Percentiles rank a stretch among this genome's conserved stretches.
These are phyloP conservation scores for Periglandula ipomoeae DNA, from an alignment of 2,329 filamentous ascomycete species.

Conservation along the genomic window DNA sequence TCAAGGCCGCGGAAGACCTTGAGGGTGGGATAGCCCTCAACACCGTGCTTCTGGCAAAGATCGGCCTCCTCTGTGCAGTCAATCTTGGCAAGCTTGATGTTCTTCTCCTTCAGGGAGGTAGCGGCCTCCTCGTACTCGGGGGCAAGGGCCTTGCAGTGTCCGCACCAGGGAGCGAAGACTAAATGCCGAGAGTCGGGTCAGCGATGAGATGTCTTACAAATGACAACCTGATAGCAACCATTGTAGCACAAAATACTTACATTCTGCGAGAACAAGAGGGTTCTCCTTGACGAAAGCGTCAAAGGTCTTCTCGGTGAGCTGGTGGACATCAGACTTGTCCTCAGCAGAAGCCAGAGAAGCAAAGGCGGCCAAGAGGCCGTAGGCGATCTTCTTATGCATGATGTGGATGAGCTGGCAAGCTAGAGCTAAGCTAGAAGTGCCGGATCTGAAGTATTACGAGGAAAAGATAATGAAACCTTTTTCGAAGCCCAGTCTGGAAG, in stretches of 20 bases:
- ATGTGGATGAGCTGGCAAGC: constrained; percentile 12
- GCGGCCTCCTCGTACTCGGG: constrained; percentile 86
- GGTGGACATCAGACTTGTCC: constrained; percentile 64
- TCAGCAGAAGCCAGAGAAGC: constrained; percentile 50
- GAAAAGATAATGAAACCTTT: neutral
- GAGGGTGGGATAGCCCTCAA: constrained; percentile 96
- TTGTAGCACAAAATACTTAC: constrained; percentile 43
- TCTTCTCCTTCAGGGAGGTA: constrained; percentile 77
- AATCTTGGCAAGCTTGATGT: constrained; percentile 75
- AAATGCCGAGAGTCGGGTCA: constrained; percentile 22
- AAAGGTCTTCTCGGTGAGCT: constrained; percentile 81
- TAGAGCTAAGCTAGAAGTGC: neutral
- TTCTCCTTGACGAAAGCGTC: constrained; percentile 76
- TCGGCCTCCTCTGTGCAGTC: constrained; percentile 94
- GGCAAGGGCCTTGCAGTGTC: constrained; percentile 96
- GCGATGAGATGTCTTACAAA: constrained; percentile 11
- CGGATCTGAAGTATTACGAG: no score
- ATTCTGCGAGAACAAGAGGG: constrained; percentile 88
- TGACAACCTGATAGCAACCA: neutral
- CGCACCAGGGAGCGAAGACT: constrained; percentile 90
- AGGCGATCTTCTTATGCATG: constrained; percentile 43
- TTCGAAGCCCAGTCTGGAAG: neutral
- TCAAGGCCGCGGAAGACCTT: constrained; percentile 96
- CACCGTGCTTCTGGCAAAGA: constrained; percentile 80
- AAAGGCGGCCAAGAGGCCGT: constrained; percentile 45